Evolutionary conservation across 345 rosid genomes (phyloP), one percentile per base, ranked within the genome.

Genomic region (Populus davidiana): DNA sequence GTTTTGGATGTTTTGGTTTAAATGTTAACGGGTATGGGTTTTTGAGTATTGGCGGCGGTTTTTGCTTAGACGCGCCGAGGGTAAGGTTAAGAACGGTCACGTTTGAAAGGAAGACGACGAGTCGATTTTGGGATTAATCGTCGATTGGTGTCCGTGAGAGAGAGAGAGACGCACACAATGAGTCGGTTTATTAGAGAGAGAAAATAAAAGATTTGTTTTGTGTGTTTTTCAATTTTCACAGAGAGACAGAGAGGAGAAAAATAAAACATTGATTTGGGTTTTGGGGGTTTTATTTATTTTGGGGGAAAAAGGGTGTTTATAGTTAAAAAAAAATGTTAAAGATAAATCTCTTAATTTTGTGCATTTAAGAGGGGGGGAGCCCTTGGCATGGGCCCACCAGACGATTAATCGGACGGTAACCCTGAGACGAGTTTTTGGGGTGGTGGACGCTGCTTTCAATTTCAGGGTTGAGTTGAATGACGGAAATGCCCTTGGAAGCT

Each of bases 101-200:
- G 80, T 77, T 62, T 33, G 71, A 21, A 66, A 79, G 82, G 87
- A 81, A 73, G 88, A 77, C 75, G 83, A 75, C 56, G 82, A 64
- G 74, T 77, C 79, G 86, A 74, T 81, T 82, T 85, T 74, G 86
- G 63, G 87, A 77, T 83, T 87, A 87, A 87, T 87, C 91, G 95
- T 86, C 90, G 91, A 88, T 78, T 81, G 78, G 75, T 35, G 44
- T 44, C 70, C 75, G 65, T 25, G 73, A 12, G 64, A 50, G 47
- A 38, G 36, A 65, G 31, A 52, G 54, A 76, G 77, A 77, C 64
- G 7, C 29, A 47, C 18, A 47, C 18, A 62, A 39, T 35, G 66
- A 33, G 21, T 62, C 41, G 41, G 10, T 67, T 49, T 66, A 72
- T 33, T 44, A 2, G 18, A 68, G 77, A 73, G 73, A 50, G 72